Conservation (phyloP, 495 filamentous ascomycete species). For the Wilcoxina mikolae region DNA sequence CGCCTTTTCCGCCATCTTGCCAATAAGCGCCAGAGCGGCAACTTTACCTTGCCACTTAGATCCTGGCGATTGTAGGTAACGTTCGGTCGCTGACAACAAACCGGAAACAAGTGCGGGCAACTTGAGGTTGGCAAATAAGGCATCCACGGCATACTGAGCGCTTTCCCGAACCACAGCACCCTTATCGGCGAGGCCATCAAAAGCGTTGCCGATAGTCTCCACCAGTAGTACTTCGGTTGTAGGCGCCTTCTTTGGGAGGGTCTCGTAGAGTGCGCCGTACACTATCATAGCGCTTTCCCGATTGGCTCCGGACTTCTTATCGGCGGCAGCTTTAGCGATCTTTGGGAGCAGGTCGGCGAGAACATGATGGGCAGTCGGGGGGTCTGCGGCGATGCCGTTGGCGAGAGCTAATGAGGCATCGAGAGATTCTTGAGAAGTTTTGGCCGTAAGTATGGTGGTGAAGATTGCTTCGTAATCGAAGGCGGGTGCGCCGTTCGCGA, state of each 20-base stretch:
- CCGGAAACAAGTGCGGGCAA: constrained; percentile 68
- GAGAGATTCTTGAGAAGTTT: constrained; percentile 72
- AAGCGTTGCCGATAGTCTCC: constrained; percentile 51
- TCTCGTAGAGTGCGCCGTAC: constrained; percentile 82
- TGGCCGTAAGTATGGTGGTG: constrained; percentile 54
- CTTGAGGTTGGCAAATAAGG: constrained; percentile 61
- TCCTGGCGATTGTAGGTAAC: constrained; percentile 61
- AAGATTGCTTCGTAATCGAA: neutral
- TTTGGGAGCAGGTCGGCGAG: constrained; percentile 41
- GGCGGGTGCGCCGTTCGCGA: neutral
- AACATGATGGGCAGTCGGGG: constrained; percentile 47
- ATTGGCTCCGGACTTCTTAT: constrained; percentile 82
- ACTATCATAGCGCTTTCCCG: constrained; percentile 92
- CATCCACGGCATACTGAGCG: constrained; percentile 87
- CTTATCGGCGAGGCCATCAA: constrained; percentile 87
- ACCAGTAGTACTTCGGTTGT: constrained; percentile 70
- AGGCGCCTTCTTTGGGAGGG: constrained; percentile 61
- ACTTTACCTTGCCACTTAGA: constrained; percentile 95
- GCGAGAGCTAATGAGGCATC: constrained; percentile 74
- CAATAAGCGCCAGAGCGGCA: constrained; percentile 65
- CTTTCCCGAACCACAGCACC: constrained; percentile 72
- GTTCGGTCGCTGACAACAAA: constrained; percentile 48
- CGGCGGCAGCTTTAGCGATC: constrained; percentile 70
- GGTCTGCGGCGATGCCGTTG: constrained; percentile 28
- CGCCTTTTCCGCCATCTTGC: constrained; percentile 83